phyloP scores from a whole-genome alignment of 257 asterid genomes.

The Solanum appendiculatum region DNA sequence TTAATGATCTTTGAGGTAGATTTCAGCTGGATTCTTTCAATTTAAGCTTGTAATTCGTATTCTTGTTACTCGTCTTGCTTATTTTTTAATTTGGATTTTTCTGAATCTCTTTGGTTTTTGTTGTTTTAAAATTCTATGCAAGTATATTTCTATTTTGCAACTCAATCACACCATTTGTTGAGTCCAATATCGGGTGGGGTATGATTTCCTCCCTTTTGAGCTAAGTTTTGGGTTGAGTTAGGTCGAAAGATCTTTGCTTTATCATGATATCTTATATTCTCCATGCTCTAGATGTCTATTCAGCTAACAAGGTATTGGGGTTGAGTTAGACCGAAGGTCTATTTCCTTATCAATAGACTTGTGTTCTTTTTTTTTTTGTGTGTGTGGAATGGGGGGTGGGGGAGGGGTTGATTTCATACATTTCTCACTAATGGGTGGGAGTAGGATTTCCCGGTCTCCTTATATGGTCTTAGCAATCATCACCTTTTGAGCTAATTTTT shows the following conservation, averaged over 20 bases:
- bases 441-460: too few relatives aligned
- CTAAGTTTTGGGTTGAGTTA: neutral
- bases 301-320: neutral
- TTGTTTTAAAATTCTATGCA: too few relatives aligned
- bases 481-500: too few relatives aligned
- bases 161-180: neutral
- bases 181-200: neutral
- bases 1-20: neutral
- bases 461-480: too few relatives aligned
- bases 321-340: neutral
- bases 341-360: neutral
- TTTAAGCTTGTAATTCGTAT: neutral
- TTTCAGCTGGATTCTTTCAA: neutral
- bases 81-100: neutral
- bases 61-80: neutral
- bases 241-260: neutral
- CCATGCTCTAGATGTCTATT: neutral
- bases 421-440: neutral
- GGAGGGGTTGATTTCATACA: neutral
- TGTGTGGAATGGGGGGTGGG: neutral
- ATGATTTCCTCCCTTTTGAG: neutral
- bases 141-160: neutral
- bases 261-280: neutral
- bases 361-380: neutral
- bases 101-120: neutral